Percentiles rank a stretch among this genome's conserved stretches.
Conservation (phyloP, 164 flowering plant genomes). For the Piper betle region DNA sequence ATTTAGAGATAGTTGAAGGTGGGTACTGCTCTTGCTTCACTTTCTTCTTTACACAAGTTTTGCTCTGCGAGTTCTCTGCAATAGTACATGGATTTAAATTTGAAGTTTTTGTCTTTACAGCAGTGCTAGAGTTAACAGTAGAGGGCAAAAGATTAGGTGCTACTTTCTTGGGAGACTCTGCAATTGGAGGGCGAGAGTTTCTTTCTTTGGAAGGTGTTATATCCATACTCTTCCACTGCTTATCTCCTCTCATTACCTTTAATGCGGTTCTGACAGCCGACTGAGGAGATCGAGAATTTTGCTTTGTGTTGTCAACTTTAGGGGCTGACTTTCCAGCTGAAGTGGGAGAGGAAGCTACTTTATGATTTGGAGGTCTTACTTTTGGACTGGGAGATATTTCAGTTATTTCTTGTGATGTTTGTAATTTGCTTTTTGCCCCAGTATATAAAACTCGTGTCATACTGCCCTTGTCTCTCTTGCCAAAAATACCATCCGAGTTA, state of each 20-base stretch:
- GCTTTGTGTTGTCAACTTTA: constrained; percentile 10
- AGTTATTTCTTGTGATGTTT: constrained; percentile 16
- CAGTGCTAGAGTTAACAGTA: constrained; percentile 10
- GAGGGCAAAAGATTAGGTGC: constrained; percentile 14
- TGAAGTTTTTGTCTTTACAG: constrained; percentile 18
- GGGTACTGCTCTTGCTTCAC: constrained; percentile 20
- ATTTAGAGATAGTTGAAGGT: constrained; percentile 12
- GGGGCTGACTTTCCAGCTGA: constrained; percentile 10
- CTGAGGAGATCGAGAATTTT: constrained; percentile 12
- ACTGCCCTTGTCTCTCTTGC: constrained; percentile 35
- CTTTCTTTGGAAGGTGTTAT: constrained; percentile 13
- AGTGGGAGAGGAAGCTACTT: constrained; percentile 6
- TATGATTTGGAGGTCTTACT: constrained; percentile 12
- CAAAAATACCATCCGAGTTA: constrained; percentile 25
- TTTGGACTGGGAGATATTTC: constrained; percentile 11
- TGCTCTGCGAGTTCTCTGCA: constrained; percentile 31
- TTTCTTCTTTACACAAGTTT: constrained; percentile 36
- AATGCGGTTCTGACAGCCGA: constrained; percentile 6
- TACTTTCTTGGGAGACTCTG: constrained; percentile 9
- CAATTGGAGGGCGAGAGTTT: constrained; percentile 8
- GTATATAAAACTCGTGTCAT: constrained; percentile 47
- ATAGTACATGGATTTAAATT: constrained; percentile 15
- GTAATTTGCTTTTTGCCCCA: constrained; percentile 26
- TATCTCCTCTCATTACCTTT: constrained; percentile 9
- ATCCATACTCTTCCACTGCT: constrained; percentile 12